Evolutionary conservation across 2,329 filamentous ascomycete genomes (phyloP).

Genomic region (Talaromyces sp.): DNA sequence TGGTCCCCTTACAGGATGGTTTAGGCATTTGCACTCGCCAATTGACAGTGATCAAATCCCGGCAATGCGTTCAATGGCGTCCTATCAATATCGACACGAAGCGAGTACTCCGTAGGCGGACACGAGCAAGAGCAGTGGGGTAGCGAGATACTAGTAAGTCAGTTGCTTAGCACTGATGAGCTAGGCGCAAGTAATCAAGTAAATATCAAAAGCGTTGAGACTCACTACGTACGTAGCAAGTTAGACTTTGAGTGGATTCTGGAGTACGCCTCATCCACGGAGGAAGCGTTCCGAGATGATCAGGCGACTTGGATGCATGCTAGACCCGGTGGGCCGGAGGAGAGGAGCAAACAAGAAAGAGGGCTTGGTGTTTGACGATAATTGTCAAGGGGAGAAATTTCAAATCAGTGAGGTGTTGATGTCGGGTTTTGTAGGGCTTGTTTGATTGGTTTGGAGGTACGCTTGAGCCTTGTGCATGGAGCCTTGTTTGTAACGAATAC

Average conservation of each 20-base stretch:
- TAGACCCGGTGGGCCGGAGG: not conserved
- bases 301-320: not conserved
- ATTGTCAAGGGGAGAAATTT: not conserved
- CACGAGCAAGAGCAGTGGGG: not conserved
- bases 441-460: not conserved
- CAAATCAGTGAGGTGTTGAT: not conserved
- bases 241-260: conserved; percentile 5
- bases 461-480: not conserved
- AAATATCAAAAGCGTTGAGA: conserved; percentile 1
- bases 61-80: not conserved
- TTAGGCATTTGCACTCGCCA: not conserved
- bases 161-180: not conserved
- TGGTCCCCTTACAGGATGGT: not conserved
- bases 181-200: not conserved
- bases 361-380: not conserved
- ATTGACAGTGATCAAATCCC: not conserved
- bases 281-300: not conserved
- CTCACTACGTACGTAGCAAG: not conserved
- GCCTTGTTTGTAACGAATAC: not conserved
- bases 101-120: not conserved
- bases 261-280: not conserved
- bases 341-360: not conserved
- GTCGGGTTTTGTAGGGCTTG: not conserved
- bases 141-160: not conserved
- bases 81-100: not conserved